Evolutionary conservation across 768 basidiomycete species (phyloP).

Genomic region (Strobilomyces dryophilus): DNA sequence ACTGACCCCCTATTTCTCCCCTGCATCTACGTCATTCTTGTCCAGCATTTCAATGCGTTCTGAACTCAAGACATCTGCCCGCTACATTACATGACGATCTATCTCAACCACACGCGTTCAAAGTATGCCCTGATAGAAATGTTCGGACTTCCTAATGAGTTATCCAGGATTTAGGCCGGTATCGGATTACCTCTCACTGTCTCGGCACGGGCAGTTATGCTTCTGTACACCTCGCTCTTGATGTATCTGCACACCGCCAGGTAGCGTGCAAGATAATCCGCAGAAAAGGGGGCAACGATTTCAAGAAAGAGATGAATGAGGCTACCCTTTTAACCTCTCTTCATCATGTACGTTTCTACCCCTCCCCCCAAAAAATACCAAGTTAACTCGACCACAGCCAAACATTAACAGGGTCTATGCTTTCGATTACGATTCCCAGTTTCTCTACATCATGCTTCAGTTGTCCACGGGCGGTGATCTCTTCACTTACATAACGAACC

Average conservation of each 20-base stretch:
- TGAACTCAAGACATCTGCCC: slow-evolving; percentile 49
- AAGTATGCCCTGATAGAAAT: slow-evolving; percentile 35
- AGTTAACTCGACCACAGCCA: slow-evolving; percentile 42
- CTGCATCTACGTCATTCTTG: background rate
- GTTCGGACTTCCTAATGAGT: background rate
- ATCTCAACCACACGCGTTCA: slow-evolving; percentile 48
- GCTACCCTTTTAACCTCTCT: slow-evolving; percentile 68
- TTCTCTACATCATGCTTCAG: slow-evolving; percentile 82
- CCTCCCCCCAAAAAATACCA: background rate
- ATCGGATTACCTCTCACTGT: slow-evolving; percentile 73
- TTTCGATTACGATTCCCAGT: slow-evolving; percentile 57
- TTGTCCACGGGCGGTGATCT: slow-evolving; percentile 83
- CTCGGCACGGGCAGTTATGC: slow-evolving; percentile 82
- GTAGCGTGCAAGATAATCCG: slow-evolving; percentile 84
- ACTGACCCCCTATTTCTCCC: background rate
- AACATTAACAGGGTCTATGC: slow-evolving; percentile 79
- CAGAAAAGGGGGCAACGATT: slow-evolving; percentile 42
- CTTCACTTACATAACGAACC: slow-evolving; percentile 77
- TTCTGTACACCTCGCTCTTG: slow-evolving; percentile 74
- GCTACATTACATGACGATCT: slow-evolving; percentile 55
- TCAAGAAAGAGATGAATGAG: slow-evolving; percentile 66
- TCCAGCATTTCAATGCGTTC: slow-evolving; percentile 63
- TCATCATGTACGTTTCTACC: slow-evolving; percentile 53
- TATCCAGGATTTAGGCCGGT: slow-evolving; percentile 56
- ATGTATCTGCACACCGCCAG: slow-evolving; percentile 58